These are phyloP conservation scores for Viola pubescens DNA, from an alignment of 441 rosid genomes.

Conservation along the genomic window DNA sequence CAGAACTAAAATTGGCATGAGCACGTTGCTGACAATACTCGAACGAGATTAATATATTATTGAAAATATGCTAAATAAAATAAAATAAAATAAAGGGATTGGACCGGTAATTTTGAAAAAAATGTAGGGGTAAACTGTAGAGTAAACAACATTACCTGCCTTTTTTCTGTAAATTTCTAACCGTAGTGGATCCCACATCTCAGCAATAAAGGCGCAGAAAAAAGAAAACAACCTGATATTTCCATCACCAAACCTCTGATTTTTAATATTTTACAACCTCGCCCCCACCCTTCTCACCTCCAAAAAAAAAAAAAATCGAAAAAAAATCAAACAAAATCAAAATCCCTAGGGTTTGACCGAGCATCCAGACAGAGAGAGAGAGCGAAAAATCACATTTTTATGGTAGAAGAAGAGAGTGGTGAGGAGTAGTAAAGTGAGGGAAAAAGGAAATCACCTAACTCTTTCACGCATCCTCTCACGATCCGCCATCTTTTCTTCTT, in stretches of 20 bases:
- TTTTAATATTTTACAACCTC: not conserved
- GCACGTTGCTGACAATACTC: too few species aligned
- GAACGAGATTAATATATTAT: too few species aligned
- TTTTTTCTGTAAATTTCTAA: not conserved
- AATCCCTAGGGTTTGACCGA: conserved; percentile 48
- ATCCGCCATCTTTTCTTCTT: conserved; percentile 7
- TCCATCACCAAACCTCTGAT: not conserved
- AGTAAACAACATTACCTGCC: not conserved
- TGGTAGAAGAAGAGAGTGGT: conserved; percentile 28
- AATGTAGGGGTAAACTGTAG: too few species aligned
- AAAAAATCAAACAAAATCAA: conserved; percentile 14
- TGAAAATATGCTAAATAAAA: too few species aligned
- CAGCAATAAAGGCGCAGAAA: not conserved
- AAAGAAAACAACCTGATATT: not conserved
- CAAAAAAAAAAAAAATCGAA: conserved; percentile 1
- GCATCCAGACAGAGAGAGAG: conserved; percentile 6
- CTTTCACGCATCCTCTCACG: conserved; percentile 3
- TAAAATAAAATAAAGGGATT: too few species aligned
- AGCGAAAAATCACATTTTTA: not conserved
- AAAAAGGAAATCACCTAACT: conserved; percentile 12
- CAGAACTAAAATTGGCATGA: too few species aligned
- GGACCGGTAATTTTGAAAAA: too few species aligned
- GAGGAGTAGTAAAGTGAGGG: conserved; percentile 10
- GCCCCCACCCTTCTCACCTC: not conserved
- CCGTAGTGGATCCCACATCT: conserved; percentile 12